phyloP scores from a whole-genome alignment of 2,329 filamentous ascomycete species.

The Colletotrichum graminicola region DNA sequence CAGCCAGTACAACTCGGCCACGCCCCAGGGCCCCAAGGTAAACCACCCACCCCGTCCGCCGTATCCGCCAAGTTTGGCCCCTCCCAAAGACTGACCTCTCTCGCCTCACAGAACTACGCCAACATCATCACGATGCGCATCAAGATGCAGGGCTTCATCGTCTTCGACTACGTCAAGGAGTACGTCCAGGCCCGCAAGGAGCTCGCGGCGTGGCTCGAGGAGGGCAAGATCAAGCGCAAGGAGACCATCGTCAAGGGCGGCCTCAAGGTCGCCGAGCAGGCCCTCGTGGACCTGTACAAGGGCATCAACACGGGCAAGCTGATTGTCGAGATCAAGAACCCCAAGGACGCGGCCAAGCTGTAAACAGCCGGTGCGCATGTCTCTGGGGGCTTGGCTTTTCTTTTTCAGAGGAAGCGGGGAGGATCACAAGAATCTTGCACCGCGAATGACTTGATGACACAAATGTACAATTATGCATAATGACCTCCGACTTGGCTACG shows the following conservation, averaged over 20 bases:
- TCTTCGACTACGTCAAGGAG: conserved; percentile 74
- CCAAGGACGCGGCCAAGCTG: conserved; percentile 39
- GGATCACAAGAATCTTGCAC: neutral
- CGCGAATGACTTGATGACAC: conserved; percentile 35
- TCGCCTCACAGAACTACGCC: conserved; percentile 58
- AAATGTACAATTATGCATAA: conserved; percentile 32
- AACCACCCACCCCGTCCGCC: conserved; percentile 36
- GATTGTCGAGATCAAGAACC: conserved; percentile 65
- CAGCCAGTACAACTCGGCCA: conserved; percentile 74
- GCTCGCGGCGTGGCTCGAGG: conserved; percentile 74
- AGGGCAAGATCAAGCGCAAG: conserved; percentile 79
- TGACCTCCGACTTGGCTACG: conserved; percentile 5
- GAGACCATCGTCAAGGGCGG: conserved; percentile 80
- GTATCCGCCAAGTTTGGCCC: neutral
- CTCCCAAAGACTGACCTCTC: conserved; percentile 33
- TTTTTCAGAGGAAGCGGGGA: neutral
- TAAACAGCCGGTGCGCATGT: neutral
- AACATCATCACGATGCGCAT: conserved; percentile 68
- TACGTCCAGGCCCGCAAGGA: conserved; percentile 70
- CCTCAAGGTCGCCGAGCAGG: conserved; percentile 71
- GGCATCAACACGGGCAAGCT: conserved; percentile 79
- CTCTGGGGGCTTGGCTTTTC: neutral
- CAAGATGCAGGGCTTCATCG: conserved; percentile 78
- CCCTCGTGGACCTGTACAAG: conserved; percentile 73
- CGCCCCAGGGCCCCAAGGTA: conserved; percentile 67